Conservation (phyloP, 225 moss, liverwort and hornwort genomes). For the Polytrichum commune region DNA sequence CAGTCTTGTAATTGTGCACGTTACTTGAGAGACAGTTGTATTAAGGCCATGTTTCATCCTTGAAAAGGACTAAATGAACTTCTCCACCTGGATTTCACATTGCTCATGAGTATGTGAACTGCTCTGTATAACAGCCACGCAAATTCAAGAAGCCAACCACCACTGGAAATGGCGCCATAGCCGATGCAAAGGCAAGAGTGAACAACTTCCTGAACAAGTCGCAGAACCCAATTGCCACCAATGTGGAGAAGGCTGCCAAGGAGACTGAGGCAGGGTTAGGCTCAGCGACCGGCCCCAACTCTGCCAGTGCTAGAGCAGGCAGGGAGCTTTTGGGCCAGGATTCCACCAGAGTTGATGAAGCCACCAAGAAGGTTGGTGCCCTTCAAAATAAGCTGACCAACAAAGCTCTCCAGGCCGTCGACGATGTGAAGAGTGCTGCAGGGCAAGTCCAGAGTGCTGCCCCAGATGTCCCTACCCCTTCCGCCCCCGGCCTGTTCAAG, state of each 20-base stretch:
- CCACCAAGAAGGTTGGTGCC: conserved; percentile 18
- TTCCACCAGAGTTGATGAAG: conserved; percentile 53
- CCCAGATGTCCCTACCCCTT: conserved; percentile 14
- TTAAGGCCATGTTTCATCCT: no score
- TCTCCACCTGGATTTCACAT: neutral
- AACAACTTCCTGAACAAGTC: conserved; percentile 36
- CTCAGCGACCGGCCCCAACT: conserved; percentile 23
- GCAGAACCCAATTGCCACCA: conserved; percentile 54
- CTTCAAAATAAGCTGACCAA: conserved; percentile 26
- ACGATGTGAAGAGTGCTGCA: conserved; percentile 28
- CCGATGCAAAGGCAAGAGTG: conserved; percentile 49
- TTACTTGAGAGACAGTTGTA: no score
- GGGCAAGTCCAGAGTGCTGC: conserved; percentile 25
- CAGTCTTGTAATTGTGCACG: no score
- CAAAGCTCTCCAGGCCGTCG: conserved; percentile 37
- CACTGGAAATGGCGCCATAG: conserved; percentile 50
- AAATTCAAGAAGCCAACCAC: conserved; percentile 22
- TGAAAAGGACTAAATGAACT: no score
- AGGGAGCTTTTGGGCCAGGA: conserved; percentile 57
- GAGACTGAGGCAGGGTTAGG: conserved; percentile 2
- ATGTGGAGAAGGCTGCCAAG: conserved; percentile 24
- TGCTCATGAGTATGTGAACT: neutral
- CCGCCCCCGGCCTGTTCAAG: conserved; percentile 9
- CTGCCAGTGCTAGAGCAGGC: conserved; percentile 38
- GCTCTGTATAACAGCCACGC: conserved; percentile 22